Percentiles rank a stretch among this genome's conserved stretches.
phyloP scores from a whole-genome alignment of 2,329 filamentous ascomycete species.

The Hypoxylon sp. region DNA sequence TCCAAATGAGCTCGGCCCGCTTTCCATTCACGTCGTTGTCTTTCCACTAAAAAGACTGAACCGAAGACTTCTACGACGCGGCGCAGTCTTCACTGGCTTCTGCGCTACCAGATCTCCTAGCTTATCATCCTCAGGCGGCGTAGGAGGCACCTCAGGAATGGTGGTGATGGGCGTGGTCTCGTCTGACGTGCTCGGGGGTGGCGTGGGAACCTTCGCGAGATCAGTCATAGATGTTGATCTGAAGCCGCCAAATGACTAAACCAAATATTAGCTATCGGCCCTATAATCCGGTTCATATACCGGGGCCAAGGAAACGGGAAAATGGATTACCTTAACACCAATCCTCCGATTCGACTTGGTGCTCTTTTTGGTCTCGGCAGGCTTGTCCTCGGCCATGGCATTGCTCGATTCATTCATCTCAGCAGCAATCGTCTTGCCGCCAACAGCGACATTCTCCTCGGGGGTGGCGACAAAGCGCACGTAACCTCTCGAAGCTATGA shows the following conservation, averaged over 20 bases:
- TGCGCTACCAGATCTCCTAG: conserved; percentile 42
- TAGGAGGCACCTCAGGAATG: conserved; percentile 50
- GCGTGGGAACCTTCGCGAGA: conserved; percentile 48
- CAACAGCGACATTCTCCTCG: conserved; percentile 79
- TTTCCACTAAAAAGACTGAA: conserved; percentile 50
- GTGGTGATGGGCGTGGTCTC: conserved; percentile 49
- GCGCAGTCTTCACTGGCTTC: conserved; percentile 44
- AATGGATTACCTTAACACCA: conserved; percentile 48
- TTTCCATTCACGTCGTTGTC: conserved; percentile 15
- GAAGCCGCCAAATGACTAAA: conserved; percentile 52
- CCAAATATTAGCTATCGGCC: conserved; percentile 39
- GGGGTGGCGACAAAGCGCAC: conserved; percentile 77
- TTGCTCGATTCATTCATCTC: conserved; percentile 71
- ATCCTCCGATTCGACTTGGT: conserved; percentile 48
- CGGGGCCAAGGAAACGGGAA: conserved; percentile 19
- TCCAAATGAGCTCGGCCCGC: conserved; percentile 12
- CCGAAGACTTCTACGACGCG: conserved; percentile 50
- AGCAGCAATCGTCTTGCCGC: conserved; percentile 76
- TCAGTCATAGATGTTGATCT: conserved; percentile 48
- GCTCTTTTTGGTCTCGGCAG: conserved; percentile 42
- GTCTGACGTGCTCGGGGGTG: conserved; percentile 49
- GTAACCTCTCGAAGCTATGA: conserved; percentile 75
- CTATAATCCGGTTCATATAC: conserved; percentile 6
- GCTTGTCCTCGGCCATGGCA: conserved; percentile 52
- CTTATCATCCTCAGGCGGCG: conserved; percentile 49